Evolutionary conservation across 2,329 filamentous ascomycete species (phyloP).

Genomic region (Phialemonium atrogriseum): DNA sequence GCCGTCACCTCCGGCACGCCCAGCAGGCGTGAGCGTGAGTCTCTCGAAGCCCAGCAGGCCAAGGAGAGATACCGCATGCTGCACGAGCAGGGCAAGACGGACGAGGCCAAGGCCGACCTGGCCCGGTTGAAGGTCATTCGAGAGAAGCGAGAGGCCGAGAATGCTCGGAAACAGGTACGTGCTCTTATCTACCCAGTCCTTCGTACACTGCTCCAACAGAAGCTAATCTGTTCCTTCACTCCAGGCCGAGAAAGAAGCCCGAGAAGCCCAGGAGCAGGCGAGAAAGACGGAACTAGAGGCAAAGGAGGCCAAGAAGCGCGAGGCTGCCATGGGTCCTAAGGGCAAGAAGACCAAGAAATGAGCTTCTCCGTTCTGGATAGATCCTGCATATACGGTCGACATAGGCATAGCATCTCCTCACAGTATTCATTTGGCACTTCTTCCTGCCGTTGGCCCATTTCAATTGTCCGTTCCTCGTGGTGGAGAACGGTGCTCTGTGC

Average conservation of each 20-base stretch:
- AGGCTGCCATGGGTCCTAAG: slow-evolving; percentile 37
- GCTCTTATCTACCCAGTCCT: neutral
- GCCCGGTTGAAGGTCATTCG: slow-evolving; percentile 74
- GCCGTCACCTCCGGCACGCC: slow-evolving; percentile 25
- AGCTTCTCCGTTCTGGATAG: slow-evolving; percentile 3
- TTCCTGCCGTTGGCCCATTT: no score
- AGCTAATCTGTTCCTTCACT: slow-evolving; percentile 11
- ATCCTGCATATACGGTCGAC: no score
- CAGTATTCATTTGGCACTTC: no score
- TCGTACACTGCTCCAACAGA: slow-evolving; percentile 9
- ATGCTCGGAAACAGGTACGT: slow-evolving; percentile 70
- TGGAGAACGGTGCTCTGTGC: no score
- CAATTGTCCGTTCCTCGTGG: no score
- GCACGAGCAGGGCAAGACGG: slow-evolving; percentile 92
- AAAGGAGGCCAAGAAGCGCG: slow-evolving; percentile 47
- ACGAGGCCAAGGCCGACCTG: slow-evolving; percentile 84
- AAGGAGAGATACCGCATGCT: slow-evolving; percentile 88
- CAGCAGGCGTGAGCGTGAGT: slow-evolving; percentile 56
- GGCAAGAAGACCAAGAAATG: slow-evolving; percentile 30
- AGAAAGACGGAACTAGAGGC: slow-evolving; percentile 44
- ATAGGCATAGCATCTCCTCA: no score
- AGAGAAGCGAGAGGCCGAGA: slow-evolving; percentile 78
- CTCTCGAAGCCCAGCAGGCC: slow-evolving; percentile 76
- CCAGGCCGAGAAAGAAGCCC: slow-evolving; percentile 51
- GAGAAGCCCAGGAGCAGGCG: slow-evolving; percentile 39